phyloP scores from a whole-genome alignment of 2,329 filamentous ascomycete genomes.

The Cladosporium cucumerinum region DNA sequence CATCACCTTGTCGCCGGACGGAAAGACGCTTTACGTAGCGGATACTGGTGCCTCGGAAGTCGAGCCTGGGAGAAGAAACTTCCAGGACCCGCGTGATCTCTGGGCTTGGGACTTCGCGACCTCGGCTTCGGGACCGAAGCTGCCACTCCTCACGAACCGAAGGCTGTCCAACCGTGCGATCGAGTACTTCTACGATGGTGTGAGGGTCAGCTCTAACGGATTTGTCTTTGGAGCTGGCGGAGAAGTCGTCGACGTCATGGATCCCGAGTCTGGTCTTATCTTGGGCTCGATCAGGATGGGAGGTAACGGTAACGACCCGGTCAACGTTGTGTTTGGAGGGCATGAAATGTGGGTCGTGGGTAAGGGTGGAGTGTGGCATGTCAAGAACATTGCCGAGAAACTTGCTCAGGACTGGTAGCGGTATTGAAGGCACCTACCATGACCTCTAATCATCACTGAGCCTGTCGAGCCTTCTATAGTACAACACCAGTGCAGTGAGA shows the following conservation, averaged over 20 bases:
- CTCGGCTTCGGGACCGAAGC: not conserved
- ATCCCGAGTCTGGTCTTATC: slow-evolving; percentile 10
- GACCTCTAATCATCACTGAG: not conserved
- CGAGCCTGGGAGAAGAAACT: slow-evolving; percentile 18
- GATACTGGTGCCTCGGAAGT: slow-evolving; percentile 21
- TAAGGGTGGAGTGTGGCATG: slow-evolving; percentile 18
- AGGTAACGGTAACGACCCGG: slow-evolving; percentile 13
- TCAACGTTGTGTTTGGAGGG: slow-evolving; percentile 16
- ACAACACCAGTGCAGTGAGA: not conserved
- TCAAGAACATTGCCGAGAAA: slow-evolving; percentile 12
- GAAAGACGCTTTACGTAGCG: slow-evolving; percentile 26
- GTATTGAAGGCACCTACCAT: not conserved
- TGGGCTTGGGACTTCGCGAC: slow-evolving; percentile 25
- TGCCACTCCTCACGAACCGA: slow-evolving; percentile 6
- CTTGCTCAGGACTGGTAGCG: not conserved
- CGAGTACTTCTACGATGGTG: slow-evolving; percentile 15
- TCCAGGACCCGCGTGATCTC: slow-evolving; percentile 39
- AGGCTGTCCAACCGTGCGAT: slow-evolving; percentile 12
- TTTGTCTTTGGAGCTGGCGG: slow-evolving; percentile 11
- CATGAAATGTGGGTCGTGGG: slow-evolving; percentile 18
- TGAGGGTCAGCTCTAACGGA: slow-evolving; percentile 9
- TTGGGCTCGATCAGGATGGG: slow-evolving; percentile 14
- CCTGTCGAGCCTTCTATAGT: not conserved
- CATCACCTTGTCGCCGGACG: slow-evolving; percentile 25
- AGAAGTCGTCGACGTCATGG: slow-evolving; percentile 15